Conservation (phyloP, 2,329 filamentous ascomycete species). For the Trichophyton schoenleinii region DNA sequence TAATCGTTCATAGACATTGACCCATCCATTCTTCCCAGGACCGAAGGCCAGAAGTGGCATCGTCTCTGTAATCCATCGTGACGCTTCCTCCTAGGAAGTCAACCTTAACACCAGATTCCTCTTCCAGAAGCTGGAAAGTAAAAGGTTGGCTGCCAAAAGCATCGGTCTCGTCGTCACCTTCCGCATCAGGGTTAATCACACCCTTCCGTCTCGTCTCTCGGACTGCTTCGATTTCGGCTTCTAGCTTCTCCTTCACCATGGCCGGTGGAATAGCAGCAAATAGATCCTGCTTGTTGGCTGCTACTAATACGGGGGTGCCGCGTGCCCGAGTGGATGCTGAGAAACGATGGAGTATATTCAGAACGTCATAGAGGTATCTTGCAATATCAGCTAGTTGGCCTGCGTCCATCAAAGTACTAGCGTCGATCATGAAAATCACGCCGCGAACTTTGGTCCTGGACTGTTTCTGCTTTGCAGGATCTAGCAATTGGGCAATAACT, state of each 20-base stretch:
- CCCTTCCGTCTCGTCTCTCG: slow-evolving; percentile 66
- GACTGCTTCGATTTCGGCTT: slow-evolving; percentile 69
- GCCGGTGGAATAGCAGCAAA: slow-evolving; percentile 79
- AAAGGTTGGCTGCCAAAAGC: slow-evolving; percentile 82
- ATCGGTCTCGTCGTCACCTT: slow-evolving; percentile 61
- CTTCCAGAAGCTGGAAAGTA: slow-evolving; percentile 66
- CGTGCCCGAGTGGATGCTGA: slow-evolving; percentile 32
- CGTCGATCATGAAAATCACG: slow-evolving; percentile 81
- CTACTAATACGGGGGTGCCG: slow-evolving; percentile 63
- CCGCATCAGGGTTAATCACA: slow-evolving; percentile 53
- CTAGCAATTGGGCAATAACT: slow-evolving; percentile 28
- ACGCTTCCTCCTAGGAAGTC: slow-evolving; percentile 58
- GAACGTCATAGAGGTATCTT: slow-evolving; percentile 74
- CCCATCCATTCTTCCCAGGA: slow-evolving; percentile 90
- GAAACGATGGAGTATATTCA: slow-evolving; percentile 70
- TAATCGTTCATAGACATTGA: slow-evolving; percentile 47
- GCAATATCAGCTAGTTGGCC: slow-evolving; percentile 56
- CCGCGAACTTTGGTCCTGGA: slow-evolving; percentile 37
- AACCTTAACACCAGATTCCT: slow-evolving; percentile 62
- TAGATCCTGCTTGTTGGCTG: slow-evolving; percentile 89
- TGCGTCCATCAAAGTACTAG: slow-evolving; percentile 46
- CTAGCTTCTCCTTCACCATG: slow-evolving; percentile 61
- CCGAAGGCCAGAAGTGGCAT: slow-evolving; percentile 56
- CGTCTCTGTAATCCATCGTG: slow-evolving; percentile 43
- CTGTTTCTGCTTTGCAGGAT: slow-evolving; percentile 25